Conservation (phyloP, 2,329 filamentous ascomycete species). For the Huntiella decipiens region DNA sequence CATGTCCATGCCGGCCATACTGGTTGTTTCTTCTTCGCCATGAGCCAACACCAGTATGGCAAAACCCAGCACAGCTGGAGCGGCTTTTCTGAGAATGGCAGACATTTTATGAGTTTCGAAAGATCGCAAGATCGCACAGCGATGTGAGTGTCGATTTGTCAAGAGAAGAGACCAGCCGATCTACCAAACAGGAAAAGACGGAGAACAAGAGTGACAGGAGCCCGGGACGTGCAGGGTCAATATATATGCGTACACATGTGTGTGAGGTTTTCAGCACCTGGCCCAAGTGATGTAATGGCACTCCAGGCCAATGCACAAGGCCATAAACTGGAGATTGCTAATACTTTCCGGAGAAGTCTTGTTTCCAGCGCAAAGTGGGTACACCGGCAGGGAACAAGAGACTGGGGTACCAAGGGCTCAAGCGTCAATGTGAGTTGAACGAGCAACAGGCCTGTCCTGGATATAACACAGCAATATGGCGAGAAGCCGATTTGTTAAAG, state of each 20-base stretch:
- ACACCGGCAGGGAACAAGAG: conserved; percentile 1
- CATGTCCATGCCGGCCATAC: conserved; percentile 11
- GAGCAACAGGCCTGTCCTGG: too few relatives aligned
- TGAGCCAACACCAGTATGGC: conserved; percentile 6
- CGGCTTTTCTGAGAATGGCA: background rate
- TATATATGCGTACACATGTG: background rate
- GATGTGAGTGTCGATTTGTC: background rate
- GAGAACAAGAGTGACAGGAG: background rate
- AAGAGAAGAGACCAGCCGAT: too few relatives aligned
- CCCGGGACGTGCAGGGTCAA: background rate
- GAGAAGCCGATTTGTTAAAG: too few relatives aligned
- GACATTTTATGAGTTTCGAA: background rate
- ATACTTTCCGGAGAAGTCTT: background rate
- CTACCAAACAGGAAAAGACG: background rate
- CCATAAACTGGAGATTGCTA: conserved; percentile 2
- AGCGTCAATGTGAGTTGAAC: too few relatives aligned
- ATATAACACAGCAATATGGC: too few relatives aligned
- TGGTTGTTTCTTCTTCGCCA: conserved; percentile 1
- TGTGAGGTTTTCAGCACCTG: background rate
- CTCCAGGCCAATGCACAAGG: background rate
- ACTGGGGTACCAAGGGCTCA: too few relatives aligned
- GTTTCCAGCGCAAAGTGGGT: conserved; percentile 1
- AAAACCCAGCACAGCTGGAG: conserved; percentile 1
- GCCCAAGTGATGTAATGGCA: conserved; percentile 6
- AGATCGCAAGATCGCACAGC: conserved; percentile 9